These are phyloP conservation scores for Thielaviopsis populi DNA, from an alignment of 2,329 filamentous ascomycete species.

Conservation along the genomic window DNA sequence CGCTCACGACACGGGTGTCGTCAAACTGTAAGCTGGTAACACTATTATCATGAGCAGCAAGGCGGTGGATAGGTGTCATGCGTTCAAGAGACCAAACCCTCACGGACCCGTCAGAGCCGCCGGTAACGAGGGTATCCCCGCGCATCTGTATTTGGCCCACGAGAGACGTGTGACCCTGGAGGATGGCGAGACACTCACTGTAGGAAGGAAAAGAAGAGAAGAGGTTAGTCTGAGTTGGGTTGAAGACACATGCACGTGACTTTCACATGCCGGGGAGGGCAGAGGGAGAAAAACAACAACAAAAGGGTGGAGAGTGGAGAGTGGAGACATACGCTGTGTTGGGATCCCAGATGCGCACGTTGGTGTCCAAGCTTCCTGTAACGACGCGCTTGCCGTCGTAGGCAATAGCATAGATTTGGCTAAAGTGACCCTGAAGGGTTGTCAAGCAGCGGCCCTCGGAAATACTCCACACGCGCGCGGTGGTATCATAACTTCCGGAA, in stretches of 20 bases:
- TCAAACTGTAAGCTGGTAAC: slow-evolving; percentile 97
- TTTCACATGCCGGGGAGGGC: not conserved
- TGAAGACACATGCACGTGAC: not conserved
- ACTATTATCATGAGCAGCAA: slow-evolving; percentile 95
- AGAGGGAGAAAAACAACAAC: too few relatives aligned
- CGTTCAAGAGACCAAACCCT: slow-evolving; percentile 88
- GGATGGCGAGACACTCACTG: slow-evolving; percentile 68
- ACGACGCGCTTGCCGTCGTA: slow-evolving; percentile 90
- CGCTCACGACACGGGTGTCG: slow-evolving; percentile 85
- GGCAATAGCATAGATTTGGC: slow-evolving; percentile 96
- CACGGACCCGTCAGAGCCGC: slow-evolving; percentile 89
- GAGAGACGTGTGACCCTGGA: slow-evolving; percentile 92
- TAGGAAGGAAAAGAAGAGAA: not conserved
- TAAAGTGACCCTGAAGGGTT: slow-evolving; percentile 87
- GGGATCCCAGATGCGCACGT: slow-evolving; percentile 92
- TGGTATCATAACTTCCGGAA: slow-evolving; percentile 97
- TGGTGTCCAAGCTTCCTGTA: slow-evolving; percentile 91
- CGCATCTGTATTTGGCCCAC: slow-evolving; percentile 95
- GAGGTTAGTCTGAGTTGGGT: not conserved
- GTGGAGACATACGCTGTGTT: slow-evolving; percentile 52
- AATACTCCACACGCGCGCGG: slow-evolving; percentile 94
- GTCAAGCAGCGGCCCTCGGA: slow-evolving; percentile 85
- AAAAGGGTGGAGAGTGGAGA: not conserved
- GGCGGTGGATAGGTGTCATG: slow-evolving; percentile 80
- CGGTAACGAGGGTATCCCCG: slow-evolving; percentile 85